phyloP scores from a whole-genome alignment of 345 rosid species.

The Ceriops tagal region DNA sequence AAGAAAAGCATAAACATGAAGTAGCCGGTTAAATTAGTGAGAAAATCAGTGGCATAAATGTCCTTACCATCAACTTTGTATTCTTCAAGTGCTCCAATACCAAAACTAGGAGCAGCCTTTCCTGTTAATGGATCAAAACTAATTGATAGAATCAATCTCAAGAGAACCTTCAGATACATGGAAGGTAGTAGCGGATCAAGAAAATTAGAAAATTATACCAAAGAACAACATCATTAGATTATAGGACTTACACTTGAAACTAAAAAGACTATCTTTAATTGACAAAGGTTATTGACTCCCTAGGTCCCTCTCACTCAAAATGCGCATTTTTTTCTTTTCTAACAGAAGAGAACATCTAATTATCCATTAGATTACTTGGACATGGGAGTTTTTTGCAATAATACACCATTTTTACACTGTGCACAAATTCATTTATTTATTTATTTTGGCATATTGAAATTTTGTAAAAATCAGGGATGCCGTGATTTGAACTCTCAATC shows the following conservation, averaged over 20 bases:
- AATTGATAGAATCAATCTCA: conserved; percentile 34
- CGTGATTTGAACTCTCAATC: no score
- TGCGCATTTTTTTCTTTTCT: no score
- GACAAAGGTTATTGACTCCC: conserved; percentile 49
- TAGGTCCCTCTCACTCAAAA: conserved; percentile 27
- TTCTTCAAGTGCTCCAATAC: conserved; percentile 98
- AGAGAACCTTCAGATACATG: conserved; percentile 12
- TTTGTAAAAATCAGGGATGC: no score
- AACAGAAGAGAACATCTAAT: no score
- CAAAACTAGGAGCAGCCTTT: conserved; percentile 89
- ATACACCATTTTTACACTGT: no score
- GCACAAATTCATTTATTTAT: no score
- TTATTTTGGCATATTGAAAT: no score
- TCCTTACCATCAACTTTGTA: conserved; percentile 96
- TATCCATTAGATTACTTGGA: no score
- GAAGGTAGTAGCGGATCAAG: conserved; percentile 13
- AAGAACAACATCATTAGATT: conserved; percentile 12
- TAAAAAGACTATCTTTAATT: conserved; percentile 64
- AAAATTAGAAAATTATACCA: conserved; percentile 2
- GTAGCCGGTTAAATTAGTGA: not conserved
- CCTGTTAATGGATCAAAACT: conserved; percentile 60
- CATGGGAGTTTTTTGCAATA: no score
- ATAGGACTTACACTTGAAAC: conserved; percentile 65
- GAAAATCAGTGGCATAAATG: conserved; percentile 46
- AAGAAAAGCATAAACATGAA: not conserved